phyloP scores from a whole-genome alignment of 176 grass and related monocot species.

The Panicum miliaceum region DNA sequence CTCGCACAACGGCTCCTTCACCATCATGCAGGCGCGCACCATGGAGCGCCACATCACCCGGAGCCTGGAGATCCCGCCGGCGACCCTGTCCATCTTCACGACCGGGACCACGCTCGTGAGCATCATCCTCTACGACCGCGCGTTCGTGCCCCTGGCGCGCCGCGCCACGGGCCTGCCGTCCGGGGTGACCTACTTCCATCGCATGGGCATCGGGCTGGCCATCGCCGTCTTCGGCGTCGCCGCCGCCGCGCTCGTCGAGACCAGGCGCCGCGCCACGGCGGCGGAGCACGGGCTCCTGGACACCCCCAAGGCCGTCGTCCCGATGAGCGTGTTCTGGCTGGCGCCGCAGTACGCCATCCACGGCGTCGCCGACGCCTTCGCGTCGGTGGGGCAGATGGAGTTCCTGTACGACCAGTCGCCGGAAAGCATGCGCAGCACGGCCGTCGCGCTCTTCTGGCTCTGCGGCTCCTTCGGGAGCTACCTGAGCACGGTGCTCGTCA shows the following conservation, averaged over 20 bases:
- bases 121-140: slow-evolving; percentile 65
- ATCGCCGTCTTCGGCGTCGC: slow-evolving; percentile 53
- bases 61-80: slow-evolving; percentile 61
- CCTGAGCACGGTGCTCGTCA: slow-evolving; percentile 67
- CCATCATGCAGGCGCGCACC: slow-evolving; percentile 64
- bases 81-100: slow-evolving; percentile 61
- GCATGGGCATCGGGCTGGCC: slow-evolving; percentile 63
- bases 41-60: slow-evolving; percentile 64
- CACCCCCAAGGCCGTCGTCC: slow-evolving; percentile 9
- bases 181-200: slow-evolving; percentile 74
- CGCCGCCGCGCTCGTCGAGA: slow-evolving; percentile 63
- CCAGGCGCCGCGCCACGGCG: slow-evolving; percentile 44
- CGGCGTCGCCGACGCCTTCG: slow-evolving; percentile 65
- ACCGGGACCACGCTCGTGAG: slow-evolving; percentile 33
- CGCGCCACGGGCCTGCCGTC: slow-evolving; percentile 49
- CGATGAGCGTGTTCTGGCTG: slow-evolving; percentile 67
- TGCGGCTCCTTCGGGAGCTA: slow-evolving; percentile 64
- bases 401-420: slow-evolving; percentile 82
- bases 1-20: slow-evolving; percentile 52
- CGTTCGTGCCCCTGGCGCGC: slow-evolving; percentile 59
- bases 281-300: slow-evolving; percentile 53
- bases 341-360: slow-evolving; percentile 70
- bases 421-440: slow-evolving; percentile 76
- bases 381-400: slow-evolving; percentile 72
- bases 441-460: slow-evolving; percentile 73